phyloP scores from a whole-genome alignment of 2,329 filamentous ascomycete genomes.

The Xylariaceae sp. region DNA sequence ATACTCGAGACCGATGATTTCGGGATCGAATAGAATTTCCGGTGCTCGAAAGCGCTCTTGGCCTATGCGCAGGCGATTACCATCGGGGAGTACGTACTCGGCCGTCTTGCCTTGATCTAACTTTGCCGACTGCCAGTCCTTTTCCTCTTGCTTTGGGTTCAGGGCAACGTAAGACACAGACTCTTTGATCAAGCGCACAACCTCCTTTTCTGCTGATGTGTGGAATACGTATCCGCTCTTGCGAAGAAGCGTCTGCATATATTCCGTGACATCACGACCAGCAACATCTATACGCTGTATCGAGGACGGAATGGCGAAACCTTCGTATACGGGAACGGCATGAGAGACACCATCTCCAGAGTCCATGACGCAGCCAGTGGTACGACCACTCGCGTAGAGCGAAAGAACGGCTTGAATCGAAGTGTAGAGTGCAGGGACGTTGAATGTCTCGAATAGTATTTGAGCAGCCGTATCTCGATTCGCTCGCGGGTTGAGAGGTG shows the following conservation, averaged over 20 bases:
- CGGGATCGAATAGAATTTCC: conserved; percentile 96
- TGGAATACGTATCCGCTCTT: conserved; percentile 95
- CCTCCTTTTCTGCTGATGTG: conserved; percentile 97
- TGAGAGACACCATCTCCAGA: conserved; percentile 95
- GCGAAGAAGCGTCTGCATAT: conserved; percentile 83
- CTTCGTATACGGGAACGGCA: conserved; percentile 95
- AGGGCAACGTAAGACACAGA: conserved; percentile 85
- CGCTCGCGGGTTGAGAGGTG: conserved; percentile 88
- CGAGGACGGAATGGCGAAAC: conserved; percentile 92
- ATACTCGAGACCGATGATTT: conserved; percentile 95
- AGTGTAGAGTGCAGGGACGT: conserved; percentile 92
- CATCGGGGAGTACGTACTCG: conserved; percentile 88
- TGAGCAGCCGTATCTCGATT: conserved; percentile 96
- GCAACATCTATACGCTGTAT: conserved; percentile 96
- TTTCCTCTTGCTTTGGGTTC: conserved; percentile 91
- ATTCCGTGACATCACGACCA: conserved; percentile 91
- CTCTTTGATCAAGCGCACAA: conserved; percentile 97
- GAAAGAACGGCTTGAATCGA: conserved; percentile 97
- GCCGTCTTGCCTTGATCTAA: conserved; percentile 71
- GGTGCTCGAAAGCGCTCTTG: conserved; percentile 92
- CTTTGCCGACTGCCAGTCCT: conserved; percentile 80
- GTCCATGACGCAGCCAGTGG: conserved; percentile 93
- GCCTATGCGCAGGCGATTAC: conserved; percentile 86
- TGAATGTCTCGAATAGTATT: conserved; percentile 98
- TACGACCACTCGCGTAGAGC: conserved; percentile 90